A percentile compares a stretch with the other conserved stretches of the same genome.
Evolutionary conservation across 371 early-diverging fungal species (phyloP).

Genomic region (Mortierella sp.): DNA sequence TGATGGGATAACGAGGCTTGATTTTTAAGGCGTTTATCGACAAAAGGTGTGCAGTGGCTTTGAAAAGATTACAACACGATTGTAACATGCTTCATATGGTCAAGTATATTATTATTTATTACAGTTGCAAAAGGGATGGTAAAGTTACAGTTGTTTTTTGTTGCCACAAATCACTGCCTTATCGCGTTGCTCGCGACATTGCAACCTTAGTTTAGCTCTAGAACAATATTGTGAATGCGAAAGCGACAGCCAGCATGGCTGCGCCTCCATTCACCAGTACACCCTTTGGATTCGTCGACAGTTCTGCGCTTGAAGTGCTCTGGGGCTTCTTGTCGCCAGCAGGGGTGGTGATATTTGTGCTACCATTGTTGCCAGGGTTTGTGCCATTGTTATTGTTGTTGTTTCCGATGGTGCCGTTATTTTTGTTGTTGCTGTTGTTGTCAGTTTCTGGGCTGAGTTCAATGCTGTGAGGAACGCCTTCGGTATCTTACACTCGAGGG

Average conservation of each 20-base stretch:
- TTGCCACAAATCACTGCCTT: background rate
- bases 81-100: too few relatives aligned
- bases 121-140: too few relatives aligned
- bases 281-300: conserved; percentile 4
- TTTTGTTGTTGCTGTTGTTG: background rate
- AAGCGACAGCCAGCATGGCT: conserved; percentile 28
- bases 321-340: background rate
- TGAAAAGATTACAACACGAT: too few relatives aligned
- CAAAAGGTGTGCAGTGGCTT: too few relatives aligned
- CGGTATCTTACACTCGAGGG: conserved; percentile 9
- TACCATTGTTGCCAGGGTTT: background rate
- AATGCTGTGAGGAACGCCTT: background rate
- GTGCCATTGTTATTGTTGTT: background rate
- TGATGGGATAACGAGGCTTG: too few relatives aligned
- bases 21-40: too few relatives aligned
- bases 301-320: conserved; percentile 16
- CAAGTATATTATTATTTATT: too few relatives aligned
- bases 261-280: conserved; percentile 1
- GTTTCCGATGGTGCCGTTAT: background rate
- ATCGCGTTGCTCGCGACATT: too few relatives aligned
- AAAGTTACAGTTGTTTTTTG: background rate
- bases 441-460: background rate
- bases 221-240: conserved; percentile 26
- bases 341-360: background rate
- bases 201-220: conserved; percentile 1